These are phyloP conservation scores for Pichia paraexigua DNA, from an alignment of 805 yeast genomes.

Conservation along the genomic window DNA sequence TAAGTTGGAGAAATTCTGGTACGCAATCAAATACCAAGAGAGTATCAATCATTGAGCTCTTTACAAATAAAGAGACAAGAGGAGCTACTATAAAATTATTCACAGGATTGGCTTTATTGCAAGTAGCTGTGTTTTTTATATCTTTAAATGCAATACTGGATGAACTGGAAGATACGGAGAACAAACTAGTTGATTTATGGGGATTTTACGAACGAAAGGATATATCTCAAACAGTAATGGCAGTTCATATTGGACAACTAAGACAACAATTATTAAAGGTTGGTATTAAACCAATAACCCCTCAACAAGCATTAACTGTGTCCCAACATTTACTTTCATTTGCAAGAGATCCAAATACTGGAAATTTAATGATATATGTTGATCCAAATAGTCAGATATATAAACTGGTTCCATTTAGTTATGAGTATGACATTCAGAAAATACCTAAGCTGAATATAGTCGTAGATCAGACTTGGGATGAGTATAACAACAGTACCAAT, in stretches of 20 bases:
- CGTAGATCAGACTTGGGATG: slow-evolving; percentile 1
- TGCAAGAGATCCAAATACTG: slow-evolving; percentile 12
- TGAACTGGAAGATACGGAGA: slow-evolving; percentile 3
- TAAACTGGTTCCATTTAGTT: slow-evolving; percentile 14
- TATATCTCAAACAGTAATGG: slow-evolving; percentile 19
- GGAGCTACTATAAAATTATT: neutral
- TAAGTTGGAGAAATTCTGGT: no score
- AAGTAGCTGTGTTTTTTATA: neutral
- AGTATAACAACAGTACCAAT: neutral
- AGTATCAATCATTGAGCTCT: slow-evolving; percentile 1
- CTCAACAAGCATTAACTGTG: slow-evolving; percentile 11
- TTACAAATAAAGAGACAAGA: slow-evolving; percentile 5
- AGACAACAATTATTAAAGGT: slow-evolving; percentile 14
- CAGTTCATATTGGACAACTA: slow-evolving; percentile 17
- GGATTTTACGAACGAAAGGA: slow-evolving; percentile 15
- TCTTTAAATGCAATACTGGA: neutral
- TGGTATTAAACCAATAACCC: slow-evolving; percentile 11
- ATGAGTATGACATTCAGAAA: slow-evolving; percentile 13
- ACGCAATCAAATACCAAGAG: neutral
- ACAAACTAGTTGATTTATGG: slow-evolving; percentile 8
- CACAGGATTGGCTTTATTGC: neutral
- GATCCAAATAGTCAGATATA: slow-evolving; percentile 9
- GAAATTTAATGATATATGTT: slow-evolving; percentile 12
- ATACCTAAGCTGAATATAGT: slow-evolving; percentile 1
- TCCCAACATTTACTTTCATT: slow-evolving; percentile 9